These are phyloP conservation scores for Naganishia friedmannii DNA, from an alignment of 768 basidiomycete genomes.

Conservation along the genomic window DNA sequence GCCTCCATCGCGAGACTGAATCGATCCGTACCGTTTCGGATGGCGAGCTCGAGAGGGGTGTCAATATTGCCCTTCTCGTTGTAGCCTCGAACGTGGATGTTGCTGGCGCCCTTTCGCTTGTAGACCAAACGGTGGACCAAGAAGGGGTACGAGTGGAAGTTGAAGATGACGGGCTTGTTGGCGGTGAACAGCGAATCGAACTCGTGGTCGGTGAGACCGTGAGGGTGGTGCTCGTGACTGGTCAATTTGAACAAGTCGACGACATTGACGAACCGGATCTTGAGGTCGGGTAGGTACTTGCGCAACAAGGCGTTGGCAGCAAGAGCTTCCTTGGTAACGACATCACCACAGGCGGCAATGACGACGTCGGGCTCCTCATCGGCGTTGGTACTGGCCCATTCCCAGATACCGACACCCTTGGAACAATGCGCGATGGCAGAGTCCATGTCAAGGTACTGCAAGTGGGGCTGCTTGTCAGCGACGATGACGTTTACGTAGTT, in stretches of 20 bases:
- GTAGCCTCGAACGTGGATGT: conserved; percentile 38
- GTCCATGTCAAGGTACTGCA: conserved; percentile 35
- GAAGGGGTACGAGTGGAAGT: conserved; percentile 73
- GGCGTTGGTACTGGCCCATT: conserved; percentile 27
- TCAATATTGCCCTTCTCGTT: conserved; percentile 38
- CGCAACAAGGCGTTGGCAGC: conserved; percentile 75
- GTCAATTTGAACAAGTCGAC: conserved; percentile 52
- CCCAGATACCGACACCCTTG: conserved; percentile 34
- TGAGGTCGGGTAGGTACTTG: conserved; percentile 62
- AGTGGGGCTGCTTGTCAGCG: conserved; percentile 33
- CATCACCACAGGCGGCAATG: conserved; percentile 57
- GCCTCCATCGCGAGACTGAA: conserved; percentile 45
- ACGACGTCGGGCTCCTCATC: conserved; percentile 31
- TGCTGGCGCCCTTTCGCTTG: conserved; percentile 29
- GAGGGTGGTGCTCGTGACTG: conserved; percentile 60
- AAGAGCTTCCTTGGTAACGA: conserved; percentile 79
- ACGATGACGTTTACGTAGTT: conserved; percentile 58
- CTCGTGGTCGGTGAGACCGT: conserved; percentile 60
- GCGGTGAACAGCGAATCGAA: conserved; percentile 71
- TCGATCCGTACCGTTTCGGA: conserved; percentile 34
- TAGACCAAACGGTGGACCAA: conserved; percentile 31
- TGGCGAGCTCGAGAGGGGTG: conserved; percentile 36
- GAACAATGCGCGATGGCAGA: conserved; percentile 31
- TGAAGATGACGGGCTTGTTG: conserved; percentile 68
- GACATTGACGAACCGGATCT: conserved; percentile 69